Evolutionary conservation across 179 eudicot genomes (phyloP), one percentile per base, ranked within the genome.

Genomic region (Spergularia azorica): DNA sequence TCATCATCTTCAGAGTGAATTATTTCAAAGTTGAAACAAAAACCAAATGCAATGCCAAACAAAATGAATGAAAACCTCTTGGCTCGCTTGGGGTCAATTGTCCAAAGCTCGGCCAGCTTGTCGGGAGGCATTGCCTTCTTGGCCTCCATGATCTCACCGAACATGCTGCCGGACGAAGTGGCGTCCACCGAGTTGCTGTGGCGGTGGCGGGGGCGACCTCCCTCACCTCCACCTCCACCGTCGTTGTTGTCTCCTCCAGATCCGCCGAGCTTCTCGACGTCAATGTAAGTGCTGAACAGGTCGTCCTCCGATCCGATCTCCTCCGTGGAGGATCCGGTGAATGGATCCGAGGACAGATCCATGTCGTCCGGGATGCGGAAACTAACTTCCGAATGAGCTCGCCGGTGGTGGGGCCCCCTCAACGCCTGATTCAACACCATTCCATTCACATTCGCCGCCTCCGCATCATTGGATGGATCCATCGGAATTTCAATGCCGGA

Each of bases 111-210:
- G 32, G 89, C 89, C 52, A 89, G 81, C 87, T 86, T 88, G 63
- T 86, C 89, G 6, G 90, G 86, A 55, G 89, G 87, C 86, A 84
- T 86, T 32, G 89, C 89, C 58, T 86, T 89, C 87, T 88, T 89
- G 59, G 85, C 86, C 55, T 86, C 90, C 84, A 79, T 83, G 71
- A 74, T 79, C 57, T 74, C 84, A 1, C 82, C 84, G 20, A 86
- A 80, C 9, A 68, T 56, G 17, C 59, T 50, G 8, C 56, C 75
- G 0, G 85, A 76, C 1, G 85, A 73, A 0, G 82, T 78, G 0
- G 82, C 87, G 36, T 79, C 87, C 4, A 81, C 81, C 9, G 79
- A 83, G 70, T 72, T 73, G 62, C 88, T 83, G 41, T 82, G 64
- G 9, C 86, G 74, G 51, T 83, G 83, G 0, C 82, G 50, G 17